These are phyloP conservation scores for Coemansia asiatica DNA, from an alignment of 192 early-diverging fungal species.

Conservation along the genomic window DNA sequence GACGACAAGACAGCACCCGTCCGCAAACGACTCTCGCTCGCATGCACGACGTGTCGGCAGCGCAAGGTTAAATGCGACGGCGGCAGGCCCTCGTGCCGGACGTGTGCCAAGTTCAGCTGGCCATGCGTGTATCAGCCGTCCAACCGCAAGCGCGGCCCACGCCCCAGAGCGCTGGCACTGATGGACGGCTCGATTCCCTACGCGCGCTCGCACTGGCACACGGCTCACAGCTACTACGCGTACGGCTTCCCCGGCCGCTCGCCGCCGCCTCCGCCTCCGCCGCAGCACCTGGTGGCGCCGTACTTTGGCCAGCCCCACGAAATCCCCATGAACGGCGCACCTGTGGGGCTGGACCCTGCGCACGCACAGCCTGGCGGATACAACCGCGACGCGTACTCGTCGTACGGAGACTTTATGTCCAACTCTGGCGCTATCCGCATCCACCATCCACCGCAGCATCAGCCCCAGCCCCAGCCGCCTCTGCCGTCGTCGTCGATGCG, in stretches of 20 bases:
- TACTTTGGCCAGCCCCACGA: conserved; percentile 24
- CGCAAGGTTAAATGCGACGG: conserved; percentile 83
- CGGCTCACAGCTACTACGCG: conserved; percentile 32
- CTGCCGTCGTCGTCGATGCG: conserved; percentile 16
- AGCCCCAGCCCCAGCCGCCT: no score
- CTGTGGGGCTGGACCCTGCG: conserved; percentile 25
- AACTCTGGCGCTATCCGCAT: conserved; percentile 45
- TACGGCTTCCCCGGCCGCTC: conserved; percentile 37
- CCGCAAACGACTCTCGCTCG: conserved; percentile 54
- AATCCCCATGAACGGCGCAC: conserved; percentile 22
- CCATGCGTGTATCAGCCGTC: conserved; percentile 80
- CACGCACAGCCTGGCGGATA: conserved; percentile 27
- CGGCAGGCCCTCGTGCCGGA: conserved; percentile 72
- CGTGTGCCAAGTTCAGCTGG: conserved; percentile 67
- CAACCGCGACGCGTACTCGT: conserved; percentile 46
- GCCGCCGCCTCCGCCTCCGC: conserved; percentile 31
- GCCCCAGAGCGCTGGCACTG: conserved; percentile 55
- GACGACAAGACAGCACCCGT: conserved; percentile 52
- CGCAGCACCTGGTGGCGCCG: conserved; percentile 13
- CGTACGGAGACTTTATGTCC: conserved; percentile 48
- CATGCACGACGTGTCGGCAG: conserved; percentile 55
- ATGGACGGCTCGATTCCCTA: conserved; percentile 49
- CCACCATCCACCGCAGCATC: no score
- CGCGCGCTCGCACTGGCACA: conserved; percentile 38
- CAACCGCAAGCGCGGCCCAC: conserved; percentile 86